Percentiles rank a stretch among this genome's conserved stretches.
Conservation (phyloP, 306 rosid genomes). For the Ammopiptanthus mongolicus region DNA sequence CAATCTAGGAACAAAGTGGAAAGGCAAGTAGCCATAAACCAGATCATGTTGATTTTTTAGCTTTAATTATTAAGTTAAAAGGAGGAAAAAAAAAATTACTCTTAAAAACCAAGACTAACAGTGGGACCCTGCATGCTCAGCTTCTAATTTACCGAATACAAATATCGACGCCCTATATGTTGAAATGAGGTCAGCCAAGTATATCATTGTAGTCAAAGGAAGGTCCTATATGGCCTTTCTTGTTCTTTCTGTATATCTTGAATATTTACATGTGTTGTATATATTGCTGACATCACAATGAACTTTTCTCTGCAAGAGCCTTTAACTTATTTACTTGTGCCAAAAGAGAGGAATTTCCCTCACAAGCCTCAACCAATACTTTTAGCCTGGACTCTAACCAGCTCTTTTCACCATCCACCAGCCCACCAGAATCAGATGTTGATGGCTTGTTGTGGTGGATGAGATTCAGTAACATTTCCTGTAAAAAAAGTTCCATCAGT, state of each 20-base stretch:
- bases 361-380: slow-evolving; percentile 65
- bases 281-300: slow-evolving; percentile 9
- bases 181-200: not conserved
- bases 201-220: not conserved
- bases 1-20: not conserved
- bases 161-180: not conserved
- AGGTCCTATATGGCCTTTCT: not conserved
- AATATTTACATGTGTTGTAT: slow-evolving; percentile 3
- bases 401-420: slow-evolving; percentile 25
- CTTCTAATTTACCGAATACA: not conserved
- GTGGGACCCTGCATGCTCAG: not conserved
- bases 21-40: not conserved
- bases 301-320: slow-evolving; percentile 27
- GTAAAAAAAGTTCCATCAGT: slow-evolving; percentile 27
- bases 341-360: slow-evolving; percentile 70
- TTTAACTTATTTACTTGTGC: slow-evolving; percentile 49
- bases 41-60: not conserved
- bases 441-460: slow-evolving; percentile 39
- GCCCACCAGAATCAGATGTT: not conserved
- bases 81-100: not conserved
- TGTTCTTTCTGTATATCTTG: not conserved
- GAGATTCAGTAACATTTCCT: slow-evolving; percentile 74
- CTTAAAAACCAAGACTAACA: not conserved
- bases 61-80: too few relatives aligned
- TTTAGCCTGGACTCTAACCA: slow-evolving; percentile 49